Percentiles rank a stretch among this genome's conserved stretches.
Conservation (phyloP, 441 rosid genomes). For the Syzygium malaccense region DNA sequence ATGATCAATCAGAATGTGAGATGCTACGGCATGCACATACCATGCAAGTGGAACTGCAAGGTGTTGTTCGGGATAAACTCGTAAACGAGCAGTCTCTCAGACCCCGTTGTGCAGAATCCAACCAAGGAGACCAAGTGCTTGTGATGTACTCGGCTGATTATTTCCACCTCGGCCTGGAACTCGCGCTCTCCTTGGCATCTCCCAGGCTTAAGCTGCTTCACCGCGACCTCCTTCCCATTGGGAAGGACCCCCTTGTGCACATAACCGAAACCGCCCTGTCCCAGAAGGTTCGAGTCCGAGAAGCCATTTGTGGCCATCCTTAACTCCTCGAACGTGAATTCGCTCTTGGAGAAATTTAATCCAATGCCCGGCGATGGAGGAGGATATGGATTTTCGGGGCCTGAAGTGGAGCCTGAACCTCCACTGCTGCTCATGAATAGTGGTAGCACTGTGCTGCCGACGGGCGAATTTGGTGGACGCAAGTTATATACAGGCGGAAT, state of each 20-base stretch:
- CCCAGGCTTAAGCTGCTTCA: slow-evolving; percentile 11
- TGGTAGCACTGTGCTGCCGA: neutral
- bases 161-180: slow-evolving; percentile 14
- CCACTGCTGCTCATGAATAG: slow-evolving; percentile 7
- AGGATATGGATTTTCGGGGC: slow-evolving; percentile 2
- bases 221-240: slow-evolving; percentile 9
- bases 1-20: neutral
- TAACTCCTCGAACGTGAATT: slow-evolving; percentile 12
- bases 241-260: slow-evolving; percentile 15
- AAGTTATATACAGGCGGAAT: neutral
- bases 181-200: slow-evolving; percentile 13
- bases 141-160: slow-evolving; percentile 17
- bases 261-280: slow-evolving; percentile 10
- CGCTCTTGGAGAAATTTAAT: slow-evolving; percentile 8
- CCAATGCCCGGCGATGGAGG: neutral
- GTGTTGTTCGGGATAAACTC: slow-evolving; percentile 10
- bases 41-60: slow-evolving; percentile 13
- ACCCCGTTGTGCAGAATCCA: slow-evolving; percentile 8
- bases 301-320: slow-evolving; percentile 9
- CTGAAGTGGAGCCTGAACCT: slow-evolving; percentile 8
- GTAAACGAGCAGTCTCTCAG: slow-evolving; percentile 11
- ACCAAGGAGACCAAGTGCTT: slow-evolving; percentile 14
- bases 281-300: slow-evolving; percentile 10
- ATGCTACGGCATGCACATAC: neutral
- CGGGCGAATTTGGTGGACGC: neutral